Percentiles rank a stretch among this genome's conserved stretches.
Evolutionary conservation across 768 basidiomycete species (phyloP).

Genomic region (Psilocybe azurescens): DNA sequence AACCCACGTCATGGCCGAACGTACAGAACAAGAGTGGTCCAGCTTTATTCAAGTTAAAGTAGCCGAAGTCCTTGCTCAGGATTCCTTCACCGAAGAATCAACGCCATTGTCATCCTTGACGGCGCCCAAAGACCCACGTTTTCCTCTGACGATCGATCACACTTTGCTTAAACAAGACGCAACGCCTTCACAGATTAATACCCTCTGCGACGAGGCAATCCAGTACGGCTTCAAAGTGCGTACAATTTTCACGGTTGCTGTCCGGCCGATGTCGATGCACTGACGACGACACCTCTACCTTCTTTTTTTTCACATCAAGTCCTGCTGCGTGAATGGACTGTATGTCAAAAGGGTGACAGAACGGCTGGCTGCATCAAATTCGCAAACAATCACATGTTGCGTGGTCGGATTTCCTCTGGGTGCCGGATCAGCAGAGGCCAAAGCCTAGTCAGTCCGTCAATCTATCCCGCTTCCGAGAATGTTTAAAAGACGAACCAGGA

Average conservation of each 20-base stretch:
- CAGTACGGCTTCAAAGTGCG: slow-evolving; percentile 53
- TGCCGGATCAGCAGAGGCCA: slow-evolving; percentile 45
- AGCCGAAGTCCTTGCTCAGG: slow-evolving; percentile 25
- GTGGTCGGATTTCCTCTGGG: slow-evolving; percentile 60
- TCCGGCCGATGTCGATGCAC: not conserved
- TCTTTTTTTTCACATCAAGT: slow-evolving; percentile 31
- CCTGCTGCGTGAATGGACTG: slow-evolving; percentile 56
- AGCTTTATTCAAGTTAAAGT: slow-evolving; percentile 35
- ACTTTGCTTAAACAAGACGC: slow-evolving; percentile 57
- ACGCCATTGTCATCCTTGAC: slow-evolving; percentile 29
- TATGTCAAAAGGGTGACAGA: slow-evolving; percentile 47
- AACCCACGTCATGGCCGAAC: slow-evolving; percentile 11
- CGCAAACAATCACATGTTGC: slow-evolving; percentile 45
- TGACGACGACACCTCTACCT: not conserved
- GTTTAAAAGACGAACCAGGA: slow-evolving; percentile 9
- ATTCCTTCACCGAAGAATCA: slow-evolving; percentile 1
- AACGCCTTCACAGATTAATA: slow-evolving; percentile 47
- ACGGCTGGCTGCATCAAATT: slow-evolving; percentile 43
- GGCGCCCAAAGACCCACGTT: slow-evolving; percentile 32
- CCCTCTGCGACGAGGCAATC: slow-evolving; percentile 53
- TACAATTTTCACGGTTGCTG: not conserved
- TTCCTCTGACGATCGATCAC: slow-evolving; percentile 51
- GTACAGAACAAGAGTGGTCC: slow-evolving; percentile 32
- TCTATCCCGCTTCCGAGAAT: not conserved
- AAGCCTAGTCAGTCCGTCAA: slow-evolving; percentile 44